Base-by-base conservation (phyloP, 2,329 filamentous ascomycete species). In the Fonsecaea erecta region DNA sequence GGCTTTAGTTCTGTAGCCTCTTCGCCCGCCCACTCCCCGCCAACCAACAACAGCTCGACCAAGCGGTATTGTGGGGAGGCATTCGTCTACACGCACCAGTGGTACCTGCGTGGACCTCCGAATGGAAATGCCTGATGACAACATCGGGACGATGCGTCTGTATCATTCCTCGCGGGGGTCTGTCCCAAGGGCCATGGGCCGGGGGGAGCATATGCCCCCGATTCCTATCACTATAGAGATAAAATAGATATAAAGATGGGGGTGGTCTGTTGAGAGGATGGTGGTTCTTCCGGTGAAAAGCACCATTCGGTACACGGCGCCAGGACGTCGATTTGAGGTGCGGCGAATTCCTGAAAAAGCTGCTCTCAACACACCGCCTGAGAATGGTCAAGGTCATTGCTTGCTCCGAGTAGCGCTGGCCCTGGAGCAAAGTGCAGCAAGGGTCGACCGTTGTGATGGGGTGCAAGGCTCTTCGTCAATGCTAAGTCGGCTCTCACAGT, bases 41-140 rank as follows among this genome's bases (percentile, higher is more conserved):
- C 34, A 28, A 60, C 56, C 40, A 52, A 52, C 26, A 37, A 24
- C 56, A 35, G 21, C 43, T 12, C 40, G 35, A 43, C 14, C 21
- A n/a, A 48, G 55, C 37, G 9, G 32, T 32, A 11, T 48, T 37
- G 40, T 37, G 55, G 35, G 55, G 28, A 30, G 40, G 24, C 28
- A 30, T 30, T 26, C 18, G 32, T 40, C 21, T 46, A 26, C 54
- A 24, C 28, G 12, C 55, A 21, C 43, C 21, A 46, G 3, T 26
- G 37, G 57, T 58, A 34, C 52, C 63, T 66, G 52, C 58, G 26
- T 59, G 26, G n/a, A 40, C 37, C 37, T n/a, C 37, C 16, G 16
- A 18, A 40, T 16, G 18, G 56, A 34, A 30, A 24, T 52, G 56
- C 12, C 28, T 56, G 52, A 28, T 55, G 46, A 61, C 40, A 46